Conservation (phyloP, 768 basidiomycete genomes). For the Trametes gibbosa region DNA sequence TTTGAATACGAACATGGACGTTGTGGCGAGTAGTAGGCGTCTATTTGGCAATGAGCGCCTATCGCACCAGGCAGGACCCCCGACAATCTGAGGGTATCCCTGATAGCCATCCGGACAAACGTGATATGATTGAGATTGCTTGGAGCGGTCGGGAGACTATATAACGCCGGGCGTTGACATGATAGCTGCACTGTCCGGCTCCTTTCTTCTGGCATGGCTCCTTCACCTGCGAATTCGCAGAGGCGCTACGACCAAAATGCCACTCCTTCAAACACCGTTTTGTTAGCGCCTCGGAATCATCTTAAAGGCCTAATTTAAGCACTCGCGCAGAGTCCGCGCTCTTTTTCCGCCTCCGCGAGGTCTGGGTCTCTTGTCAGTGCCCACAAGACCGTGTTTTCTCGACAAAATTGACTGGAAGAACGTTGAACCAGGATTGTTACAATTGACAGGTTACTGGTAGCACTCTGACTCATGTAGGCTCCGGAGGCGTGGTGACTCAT, state of each 20-base stretch:
- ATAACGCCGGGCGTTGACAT: no score
- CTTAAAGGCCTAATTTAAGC: conserved; percentile 17
- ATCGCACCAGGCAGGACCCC: no score
- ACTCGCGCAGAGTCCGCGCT: conserved; percentile 18
- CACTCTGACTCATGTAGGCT: no score
- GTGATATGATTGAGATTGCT: no score
- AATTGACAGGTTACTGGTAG: no score
- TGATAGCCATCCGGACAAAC: no score
- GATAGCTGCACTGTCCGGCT: neutral
- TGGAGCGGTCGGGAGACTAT: no score
- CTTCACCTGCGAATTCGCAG: neutral
- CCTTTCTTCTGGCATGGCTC: conserved; percentile 4
- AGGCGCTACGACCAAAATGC: conserved; percentile 19
- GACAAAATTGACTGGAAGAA: no score
- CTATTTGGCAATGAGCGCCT: neutral
- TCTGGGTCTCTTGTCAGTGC: conserved; percentile 42
- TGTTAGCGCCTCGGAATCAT: conserved; percentile 12
- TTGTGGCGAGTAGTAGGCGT: conserved; percentile 3
- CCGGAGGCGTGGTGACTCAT: no score
- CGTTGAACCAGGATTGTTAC: no score
- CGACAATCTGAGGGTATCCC: no score
- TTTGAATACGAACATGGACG: conserved; percentile 3
- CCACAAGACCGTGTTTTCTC: no score
- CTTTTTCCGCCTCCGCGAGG: conserved; percentile 39
- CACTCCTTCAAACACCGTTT: conserved; percentile 14